Base-by-base conservation (phyloP, 1,139 yeast species). In the Hanseniaspora gamundiae region DNA sequence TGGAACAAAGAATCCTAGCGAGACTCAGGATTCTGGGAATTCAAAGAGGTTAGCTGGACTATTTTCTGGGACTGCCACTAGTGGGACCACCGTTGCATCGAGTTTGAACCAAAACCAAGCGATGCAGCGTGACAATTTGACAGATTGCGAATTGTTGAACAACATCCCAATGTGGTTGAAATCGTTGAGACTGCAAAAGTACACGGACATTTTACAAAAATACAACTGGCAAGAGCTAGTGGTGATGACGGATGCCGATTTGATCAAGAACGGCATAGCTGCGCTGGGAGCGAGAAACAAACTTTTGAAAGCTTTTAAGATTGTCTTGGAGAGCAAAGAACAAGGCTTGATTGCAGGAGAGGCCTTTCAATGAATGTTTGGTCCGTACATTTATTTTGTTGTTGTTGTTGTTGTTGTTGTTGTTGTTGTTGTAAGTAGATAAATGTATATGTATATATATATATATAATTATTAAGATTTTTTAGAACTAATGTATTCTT, bases 231-330 rank as follows among this genome's bases (percentile, higher is more conserved):
- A 72, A 49, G 83, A 82, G 42, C 70, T 91, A 66, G 74, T 91
- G 46, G 76, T 75, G 53, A 68, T 84, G 52, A 70, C 70, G 49
- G 95, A 88, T 56, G 73, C 65, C 2, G 75, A 77, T 46, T 70
- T 93, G 55, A 88, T 81, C 53, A 70, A 71, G 4, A 72, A 78
- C 48, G 98, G 99, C 5, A 95, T 91, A 40, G 75, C 78, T 51
- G 97, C 98, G 0, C 71, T 91, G 51, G 98, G 98, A 7, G 98
- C 98, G 1, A 72, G 98, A 51, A 75, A 96, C 48, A 91, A 91
- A 63, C 72, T 91, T 59, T 67, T 91, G 55, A 91, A 93, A 66
- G 94, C 95, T 35, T 91, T 91, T 67, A 86, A 80, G 49, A 80
- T 80, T 46, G 94, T 88, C 40, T 76, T 74, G 55, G 78, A 71